phyloP scores from a whole-genome alignment of 78 protist genomes.

The Anaeramoeba flamelloides region DNA sequence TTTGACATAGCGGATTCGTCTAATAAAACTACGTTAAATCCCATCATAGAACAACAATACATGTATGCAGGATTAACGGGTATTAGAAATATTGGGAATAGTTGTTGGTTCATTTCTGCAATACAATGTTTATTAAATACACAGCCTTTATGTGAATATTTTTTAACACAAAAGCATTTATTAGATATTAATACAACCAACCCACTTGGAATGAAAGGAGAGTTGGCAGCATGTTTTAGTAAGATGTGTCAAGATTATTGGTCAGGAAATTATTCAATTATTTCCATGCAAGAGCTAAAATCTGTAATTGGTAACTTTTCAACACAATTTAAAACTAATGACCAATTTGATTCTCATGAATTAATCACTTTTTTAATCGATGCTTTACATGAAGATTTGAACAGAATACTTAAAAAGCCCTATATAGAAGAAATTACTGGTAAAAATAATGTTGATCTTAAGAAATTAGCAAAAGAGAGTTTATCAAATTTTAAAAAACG shows the following conservation, averaged over 20 bases:
- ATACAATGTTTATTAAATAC: too few species aligned
- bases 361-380: constrained; percentile 47
- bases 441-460: too few species aligned
- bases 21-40: too few species aligned
- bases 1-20: too few species aligned
- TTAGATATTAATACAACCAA: constrained; percentile 44
- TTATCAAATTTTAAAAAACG: too few species aligned
- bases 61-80: too few species aligned
- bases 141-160: too few species aligned
- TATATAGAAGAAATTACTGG: too few species aligned
- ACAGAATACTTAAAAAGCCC: constrained; percentile 59
- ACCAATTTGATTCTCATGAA: constrained; percentile 73
- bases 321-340: constrained; percentile 48
- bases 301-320: constrained; percentile 35
- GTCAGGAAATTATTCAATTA: constrained; percentile 26
- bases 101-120: too few species aligned
- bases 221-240: constrained; percentile 47
- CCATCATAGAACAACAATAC: too few species aligned
- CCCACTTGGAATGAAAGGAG: constrained; percentile 58
- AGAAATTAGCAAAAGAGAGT: too few species aligned
- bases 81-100: too few species aligned
- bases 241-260: constrained; percentile 47
- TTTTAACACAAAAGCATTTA: constrained; percentile 15
- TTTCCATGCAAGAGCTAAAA: constrained; percentile 44
- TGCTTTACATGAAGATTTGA: constrained; percentile 74